Percentiles rank a stretch among this genome's conserved stretches.
Conservation (phyloP, 352 stramenopile genomes). For the Salisapilia sapeloensis region DNA sequence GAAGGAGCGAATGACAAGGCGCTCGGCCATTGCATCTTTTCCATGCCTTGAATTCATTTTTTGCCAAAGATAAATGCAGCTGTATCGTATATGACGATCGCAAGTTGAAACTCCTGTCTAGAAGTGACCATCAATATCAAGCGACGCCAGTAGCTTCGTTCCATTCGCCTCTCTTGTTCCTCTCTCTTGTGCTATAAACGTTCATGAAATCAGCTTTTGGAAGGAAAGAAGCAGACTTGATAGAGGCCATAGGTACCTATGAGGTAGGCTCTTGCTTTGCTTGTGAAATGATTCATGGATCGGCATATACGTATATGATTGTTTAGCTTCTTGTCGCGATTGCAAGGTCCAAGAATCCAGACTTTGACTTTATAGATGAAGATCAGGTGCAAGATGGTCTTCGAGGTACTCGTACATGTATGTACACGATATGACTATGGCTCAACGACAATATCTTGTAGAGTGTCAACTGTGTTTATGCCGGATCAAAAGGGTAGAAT, state of each 20-base stretch:
- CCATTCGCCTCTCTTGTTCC: too few relatives aligned
- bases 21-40: too few relatives aligned
- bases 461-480: conserved; percentile 10
- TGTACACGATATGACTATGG: conserved; percentile 3
- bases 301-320: neutral
- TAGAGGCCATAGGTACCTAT: conserved; percentile 17
- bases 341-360: conserved; percentile 10
- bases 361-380: conserved; percentile 26
- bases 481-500: conserved; percentile 13
- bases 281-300: neutral
- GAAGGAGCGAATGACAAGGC: too few relatives aligned
- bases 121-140: too few relatives aligned
- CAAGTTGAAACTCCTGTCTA: too few relatives aligned
- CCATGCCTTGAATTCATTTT: too few relatives aligned
- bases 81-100: too few relatives aligned
- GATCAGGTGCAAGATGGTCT: too few relatives aligned
- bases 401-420: conserved; percentile 20
- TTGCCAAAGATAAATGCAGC: too few relatives aligned
- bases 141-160: too few relatives aligned
- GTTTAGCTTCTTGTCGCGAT: conserved; percentile 16
- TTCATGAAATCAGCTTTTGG: too few relatives aligned
- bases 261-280: conserved; percentile 9
- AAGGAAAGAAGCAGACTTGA: conserved; percentile 6
- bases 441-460: conserved; percentile 1
- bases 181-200: too few relatives aligned